Evolutionary conservation across 495 filamentous ascomycete genomes (phyloP).

Genomic region (Chaetomium cochliodes): DNA sequence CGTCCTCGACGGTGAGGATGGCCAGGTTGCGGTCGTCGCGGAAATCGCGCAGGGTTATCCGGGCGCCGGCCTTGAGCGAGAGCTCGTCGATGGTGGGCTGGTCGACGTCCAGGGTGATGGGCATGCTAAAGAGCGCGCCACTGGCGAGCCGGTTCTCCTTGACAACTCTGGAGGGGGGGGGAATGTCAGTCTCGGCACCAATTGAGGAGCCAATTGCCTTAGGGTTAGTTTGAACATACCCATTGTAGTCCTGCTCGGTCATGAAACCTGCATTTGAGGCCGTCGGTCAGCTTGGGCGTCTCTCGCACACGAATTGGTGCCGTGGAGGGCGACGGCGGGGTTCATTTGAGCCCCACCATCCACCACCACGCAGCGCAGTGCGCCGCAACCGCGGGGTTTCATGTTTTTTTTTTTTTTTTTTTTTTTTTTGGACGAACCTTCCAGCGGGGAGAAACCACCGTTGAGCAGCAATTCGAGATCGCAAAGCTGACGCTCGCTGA

Average conservation of each 20-base stretch:
- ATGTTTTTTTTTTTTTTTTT: too few relatives aligned
- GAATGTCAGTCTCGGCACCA: constrained; percentile 19
- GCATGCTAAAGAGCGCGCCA: constrained; percentile 94
- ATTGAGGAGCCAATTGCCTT: constrained; percentile 11
- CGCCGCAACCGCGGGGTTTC: constrained; percentile 9
- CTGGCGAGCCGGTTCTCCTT: constrained; percentile 78
- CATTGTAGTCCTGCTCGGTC: constrained; percentile 93
- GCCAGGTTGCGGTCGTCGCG: constrained; percentile 94
- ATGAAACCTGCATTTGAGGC: constrained; percentile 71
- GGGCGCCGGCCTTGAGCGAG: constrained; percentile 71
- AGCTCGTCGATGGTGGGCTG: constrained; percentile 68
- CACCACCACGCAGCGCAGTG: not conserved
- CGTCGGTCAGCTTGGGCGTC: constrained; percentile 24
- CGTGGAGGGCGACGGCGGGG: constrained; percentile 29
- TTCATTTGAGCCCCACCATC: constrained; percentile 35
- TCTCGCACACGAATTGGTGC: not conserved
- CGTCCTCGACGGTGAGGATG: constrained; percentile 92
- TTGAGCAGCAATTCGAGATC: constrained; percentile 95
- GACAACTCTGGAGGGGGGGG: constrained; percentile 64
- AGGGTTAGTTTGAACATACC: constrained; percentile 52
- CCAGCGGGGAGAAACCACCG: constrained; percentile 94
- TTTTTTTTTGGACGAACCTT: constrained; percentile 58
- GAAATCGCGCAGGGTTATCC: constrained; percentile 88
- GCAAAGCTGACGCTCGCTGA: constrained; percentile 92
- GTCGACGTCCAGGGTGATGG: constrained; percentile 86